Evolutionary conservation across 129 eudicot species (phyloP).

Genomic region (Chrysanthemum lavandulifolium): DNA sequence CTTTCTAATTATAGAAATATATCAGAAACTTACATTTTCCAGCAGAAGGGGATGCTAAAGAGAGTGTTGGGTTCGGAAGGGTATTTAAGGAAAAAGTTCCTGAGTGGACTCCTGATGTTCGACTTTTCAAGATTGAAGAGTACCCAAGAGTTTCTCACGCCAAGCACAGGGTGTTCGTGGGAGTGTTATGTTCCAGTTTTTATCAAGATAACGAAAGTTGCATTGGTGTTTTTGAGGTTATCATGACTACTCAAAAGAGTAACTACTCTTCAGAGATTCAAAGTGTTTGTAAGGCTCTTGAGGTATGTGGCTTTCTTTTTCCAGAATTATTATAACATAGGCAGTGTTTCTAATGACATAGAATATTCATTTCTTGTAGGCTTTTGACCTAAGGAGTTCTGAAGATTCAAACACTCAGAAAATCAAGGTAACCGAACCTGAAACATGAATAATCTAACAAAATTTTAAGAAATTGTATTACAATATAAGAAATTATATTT

Average conservation of each 20-base stretch:
- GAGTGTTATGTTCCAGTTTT: conserved; percentile 87
- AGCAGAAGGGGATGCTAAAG: conserved; percentile 46
- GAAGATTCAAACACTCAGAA: conserved; percentile 46
- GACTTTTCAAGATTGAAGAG: conserved; percentile 68
- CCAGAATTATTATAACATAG: conserved; percentile 8
- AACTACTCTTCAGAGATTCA: conserved; percentile 70
- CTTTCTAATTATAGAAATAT: conserved; percentile 74
- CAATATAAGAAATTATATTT: background rate
- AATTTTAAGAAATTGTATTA: background rate
- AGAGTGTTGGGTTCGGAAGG: conserved; percentile 63
- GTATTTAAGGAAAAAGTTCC: conserved; percentile 79
- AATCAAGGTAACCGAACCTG: conserved; percentile 43
- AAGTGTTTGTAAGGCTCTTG: conserved; percentile 85
- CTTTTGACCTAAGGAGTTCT: conserved; percentile 75
- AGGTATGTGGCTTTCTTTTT: conserved; percentile 47
- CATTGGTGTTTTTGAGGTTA: conserved; percentile 87
- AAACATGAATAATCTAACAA: background rate
- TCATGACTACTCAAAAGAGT: conserved; percentile 67
- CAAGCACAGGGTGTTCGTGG: conserved; percentile 75
- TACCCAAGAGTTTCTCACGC: conserved; percentile 85
- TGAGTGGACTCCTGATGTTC: conserved; percentile 97
- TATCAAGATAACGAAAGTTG: conserved; percentile 60
- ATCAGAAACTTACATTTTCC: conserved; percentile 55
- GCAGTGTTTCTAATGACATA: conserved; percentile 1
- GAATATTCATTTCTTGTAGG: conserved; percentile 43